A percentile compares a stretch with the other conserved stretches of the same genome.
These are phyloP conservation scores for Penicillium diatomitis DNA, from an alignment of 495 filamentous ascomycete species.

Conservation along the genomic window DNA sequence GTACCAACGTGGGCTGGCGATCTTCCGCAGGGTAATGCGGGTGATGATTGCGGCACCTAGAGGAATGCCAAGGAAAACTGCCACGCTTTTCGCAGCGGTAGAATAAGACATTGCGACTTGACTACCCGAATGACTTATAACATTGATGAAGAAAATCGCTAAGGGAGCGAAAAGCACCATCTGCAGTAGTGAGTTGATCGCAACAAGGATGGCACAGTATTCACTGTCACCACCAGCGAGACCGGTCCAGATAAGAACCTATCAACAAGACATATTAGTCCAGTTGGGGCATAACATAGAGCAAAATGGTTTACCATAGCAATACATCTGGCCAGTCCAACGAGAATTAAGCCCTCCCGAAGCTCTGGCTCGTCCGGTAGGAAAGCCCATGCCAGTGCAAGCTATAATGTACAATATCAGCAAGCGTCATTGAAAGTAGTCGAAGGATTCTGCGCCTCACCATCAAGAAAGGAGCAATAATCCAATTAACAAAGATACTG, in stretches of 20 bases:
- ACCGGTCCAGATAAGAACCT: constrained; percentile 71
- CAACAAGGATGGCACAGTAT: constrained; percentile 86
- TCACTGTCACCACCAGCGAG: constrained; percentile 69
- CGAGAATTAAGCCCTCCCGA: constrained; percentile 64
- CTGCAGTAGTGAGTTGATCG: constrained; percentile 77
- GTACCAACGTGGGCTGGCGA: constrained; percentile 53
- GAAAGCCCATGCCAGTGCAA: constrained; percentile 71
- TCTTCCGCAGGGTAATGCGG: constrained; percentile 49
- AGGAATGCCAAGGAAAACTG: constrained; percentile 81
- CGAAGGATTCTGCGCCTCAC: constrained; percentile 28
- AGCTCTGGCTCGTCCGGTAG: constrained; percentile 62
- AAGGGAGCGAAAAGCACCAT: constrained; percentile 81
- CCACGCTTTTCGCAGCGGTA: constrained; percentile 69
- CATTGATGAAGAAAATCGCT: constrained; percentile 64
- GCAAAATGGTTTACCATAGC: constrained; percentile 53
- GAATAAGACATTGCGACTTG: constrained; percentile 50
- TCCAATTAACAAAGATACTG: constrained; percentile 77
- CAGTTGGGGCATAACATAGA: neutral
- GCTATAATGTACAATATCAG: constrained; percentile 17
- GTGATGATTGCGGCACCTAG: constrained; percentile 74
- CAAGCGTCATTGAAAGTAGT: neutral
- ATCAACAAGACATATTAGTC: constrained; percentile 1
- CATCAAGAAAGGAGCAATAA: constrained; percentile 85
- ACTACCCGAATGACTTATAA: constrained; percentile 42
- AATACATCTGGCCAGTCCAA: constrained; percentile 70